Evolutionary conservation across 2,329 filamentous ascomycete species (phyloP).

Genomic region (Pseudonectria buxi): DNA sequence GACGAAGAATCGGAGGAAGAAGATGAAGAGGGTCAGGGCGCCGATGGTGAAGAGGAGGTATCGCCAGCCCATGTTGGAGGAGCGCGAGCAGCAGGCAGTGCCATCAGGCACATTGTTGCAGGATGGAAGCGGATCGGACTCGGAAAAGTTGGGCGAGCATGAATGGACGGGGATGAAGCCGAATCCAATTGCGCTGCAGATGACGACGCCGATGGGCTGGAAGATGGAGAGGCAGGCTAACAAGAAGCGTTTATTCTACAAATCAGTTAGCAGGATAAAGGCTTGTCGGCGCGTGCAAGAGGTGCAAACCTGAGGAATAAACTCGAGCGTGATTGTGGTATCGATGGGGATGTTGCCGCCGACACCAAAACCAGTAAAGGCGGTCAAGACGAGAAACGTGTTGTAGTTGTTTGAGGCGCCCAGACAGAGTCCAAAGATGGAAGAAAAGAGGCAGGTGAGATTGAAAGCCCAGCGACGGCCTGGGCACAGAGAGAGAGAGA

Average conservation of each 20-base stretch:
- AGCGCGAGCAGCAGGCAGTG: slow-evolving; percentile 29
- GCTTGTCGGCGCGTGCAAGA: rapidly evolving
- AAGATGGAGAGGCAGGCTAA: slow-evolving; percentile 47
- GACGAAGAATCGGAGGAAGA: slow-evolving; percentile 37
- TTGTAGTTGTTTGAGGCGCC: slow-evolving; percentile 43
- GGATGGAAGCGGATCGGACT: slow-evolving; percentile 33
- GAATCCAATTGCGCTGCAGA: slow-evolving; percentile 45
- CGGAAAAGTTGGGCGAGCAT: slow-evolving; percentile 44
- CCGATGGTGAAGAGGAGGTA: slow-evolving; percentile 41
- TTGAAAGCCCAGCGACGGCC: slow-evolving; percentile 51
- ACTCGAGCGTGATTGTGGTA: slow-evolving; percentile 49
- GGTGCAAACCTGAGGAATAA: slow-evolving; percentile 37
- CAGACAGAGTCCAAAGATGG: slow-evolving; percentile 46
- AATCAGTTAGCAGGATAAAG: too few relatives aligned
- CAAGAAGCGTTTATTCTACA: slow-evolving; percentile 40
- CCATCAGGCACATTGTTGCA: slow-evolving; percentile 30
- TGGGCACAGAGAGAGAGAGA: slow-evolving; percentile 10
- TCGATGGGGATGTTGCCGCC: slow-evolving; percentile 51
- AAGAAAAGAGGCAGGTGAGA: slow-evolving; percentile 47
- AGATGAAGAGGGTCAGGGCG: slow-evolving; percentile 35
- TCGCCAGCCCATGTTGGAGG: slow-evolving; percentile 44
- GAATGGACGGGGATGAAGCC: slow-evolving; percentile 45
- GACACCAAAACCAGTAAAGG: slow-evolving; percentile 46
- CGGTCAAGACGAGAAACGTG: slow-evolving; percentile 45
- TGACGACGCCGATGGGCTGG: slow-evolving; percentile 48